These are phyloP conservation scores for Dissophora globulifera DNA, from an alignment of 192 early-diverging fungal genomes.

Conservation along the genomic window DNA sequence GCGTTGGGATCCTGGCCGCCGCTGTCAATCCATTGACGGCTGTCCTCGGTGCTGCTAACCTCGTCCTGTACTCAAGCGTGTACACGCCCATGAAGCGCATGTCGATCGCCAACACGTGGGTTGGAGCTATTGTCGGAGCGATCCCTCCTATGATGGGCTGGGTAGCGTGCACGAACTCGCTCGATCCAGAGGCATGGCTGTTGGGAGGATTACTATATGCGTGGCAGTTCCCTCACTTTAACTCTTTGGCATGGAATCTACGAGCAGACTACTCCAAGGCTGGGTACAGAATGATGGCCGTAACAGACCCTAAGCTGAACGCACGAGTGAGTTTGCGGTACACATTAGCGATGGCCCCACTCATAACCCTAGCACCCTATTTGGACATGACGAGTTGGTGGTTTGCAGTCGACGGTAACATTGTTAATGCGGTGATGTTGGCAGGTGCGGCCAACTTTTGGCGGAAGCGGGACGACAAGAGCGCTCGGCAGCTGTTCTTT, in stretches of 20 bases:
- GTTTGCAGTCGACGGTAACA: constrained; percentile 80
- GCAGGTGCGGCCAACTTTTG: constrained; percentile 82
- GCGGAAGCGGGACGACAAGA: constrained; percentile 79
- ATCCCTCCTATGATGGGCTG: constrained; percentile 99
- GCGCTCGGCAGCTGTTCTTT: constrained; percentile 92
- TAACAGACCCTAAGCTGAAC: constrained; percentile 87
- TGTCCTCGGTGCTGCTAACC: constrained; percentile 81
- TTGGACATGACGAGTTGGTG: constrained; percentile 80
- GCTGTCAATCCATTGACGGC: constrained; percentile 93
- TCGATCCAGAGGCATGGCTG: constrained; percentile 83
- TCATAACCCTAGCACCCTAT: constrained; percentile 66
- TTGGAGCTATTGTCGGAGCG: constrained; percentile 92
- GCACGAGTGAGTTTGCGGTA: constrained; percentile 89
- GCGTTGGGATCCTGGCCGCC: constrained; percentile 68
- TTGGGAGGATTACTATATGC: constrained; percentile 87
- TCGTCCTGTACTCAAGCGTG: constrained; percentile 87
- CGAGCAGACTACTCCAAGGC: constrained; percentile 96
- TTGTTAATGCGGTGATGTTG: constrained; percentile 82
- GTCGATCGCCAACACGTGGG: constrained; percentile 96
- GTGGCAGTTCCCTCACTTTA: constrained; percentile 99
- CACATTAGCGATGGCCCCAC: constrained; percentile 77
- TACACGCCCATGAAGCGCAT: constrained; percentile 97
- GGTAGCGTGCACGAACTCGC: constrained; percentile 83
- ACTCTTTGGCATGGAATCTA: constrained; percentile 91
- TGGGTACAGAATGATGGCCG: constrained; percentile 96